These are phyloP conservation scores for Avena eriantha DNA, from an alignment of 176 grass and related monocot genomes.

Conservation along the genomic window DNA sequence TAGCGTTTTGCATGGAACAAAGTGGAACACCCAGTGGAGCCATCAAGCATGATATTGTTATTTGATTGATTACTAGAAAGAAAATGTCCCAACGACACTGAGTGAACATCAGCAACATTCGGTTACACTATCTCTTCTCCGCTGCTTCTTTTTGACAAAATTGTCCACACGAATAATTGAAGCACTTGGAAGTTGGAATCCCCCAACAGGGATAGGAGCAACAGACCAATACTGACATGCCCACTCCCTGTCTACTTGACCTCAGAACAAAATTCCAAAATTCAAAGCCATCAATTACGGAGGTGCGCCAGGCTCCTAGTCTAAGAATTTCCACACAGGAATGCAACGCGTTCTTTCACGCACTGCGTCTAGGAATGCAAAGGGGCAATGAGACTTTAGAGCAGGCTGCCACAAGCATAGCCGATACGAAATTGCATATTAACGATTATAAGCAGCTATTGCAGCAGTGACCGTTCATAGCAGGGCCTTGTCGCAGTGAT, in stretches of 20 bases:
- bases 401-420: constrained; percentile 34
- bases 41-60: constrained; percentile 18
- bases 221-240: constrained; percentile 26
- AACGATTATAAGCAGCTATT: not conserved
- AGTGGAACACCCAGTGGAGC: constrained; percentile 12
- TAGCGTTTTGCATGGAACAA: constrained; percentile 47
- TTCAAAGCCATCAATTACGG: constrained; percentile 11
- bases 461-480: not conserved
- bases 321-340: constrained; percentile 17
- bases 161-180: constrained; percentile 61
- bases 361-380: constrained; percentile 36
- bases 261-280: constrained; percentile 43
- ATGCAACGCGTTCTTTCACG: not conserved
- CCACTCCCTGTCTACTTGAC: constrained; percentile 38
- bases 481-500: not conserved
- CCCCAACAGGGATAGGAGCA: constrained; percentile 41
- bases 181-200: constrained; percentile 47
- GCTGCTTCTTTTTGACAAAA: constrained; percentile 50
- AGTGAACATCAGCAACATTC: constrained; percentile 37
- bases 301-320: constrained; percentile 29
- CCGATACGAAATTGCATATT: not conserved
- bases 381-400: not conserved
- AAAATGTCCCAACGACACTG: constrained; percentile 37
- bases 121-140: constrained; percentile 17
- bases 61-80: constrained; percentile 29